Base-by-base conservation (phyloP, 805 yeast genomes). In the Hanseniaspora occidentalis region DNA sequence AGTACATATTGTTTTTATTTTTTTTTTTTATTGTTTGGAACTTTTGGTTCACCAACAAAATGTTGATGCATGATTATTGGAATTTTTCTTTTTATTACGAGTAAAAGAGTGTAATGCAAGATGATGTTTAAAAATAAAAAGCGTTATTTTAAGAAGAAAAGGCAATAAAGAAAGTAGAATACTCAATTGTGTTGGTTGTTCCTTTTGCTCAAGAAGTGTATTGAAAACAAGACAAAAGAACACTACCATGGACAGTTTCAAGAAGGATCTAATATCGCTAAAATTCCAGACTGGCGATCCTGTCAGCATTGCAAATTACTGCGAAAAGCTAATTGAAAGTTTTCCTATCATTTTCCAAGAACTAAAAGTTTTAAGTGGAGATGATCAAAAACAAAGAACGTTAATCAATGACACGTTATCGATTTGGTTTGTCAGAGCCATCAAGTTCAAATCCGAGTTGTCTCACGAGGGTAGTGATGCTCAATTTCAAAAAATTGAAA, bases 351-450 rank as follows among this genome's bases (percentile, higher is more conserved):
- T 45, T 21, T 20, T 43, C 13, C 22, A 13, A 11, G 14, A 22
- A 23, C 25, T 45, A 27, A 34, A 31, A 20, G 40, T 35, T 10
- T 42, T 35, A 18, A 40, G 25, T 33, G 44, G 38, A 19, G 37
- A 36, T 20, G 36, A 37, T 14, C 46, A 43, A 19, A 38, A 36
- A 16, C 37, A 35, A 18, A 51, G 60, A 38, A 63, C 75, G 0
- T 17, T 65, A 0, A 64, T 73, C 13, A 67, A 74, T 35, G 94
- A 84, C 49, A 62, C 80, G 0, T 51, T 82, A 21, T 60, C 84
- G 1, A 66, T 84, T 4, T 82, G 88, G 78, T 48, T 79, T 2
- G 64, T 73, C 11, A 63, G 94, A 49, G 60, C 73, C 2, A 49
- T 60, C 84, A 78, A 48, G 34, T 41, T 56, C 4, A 37, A 35